Evolutionary conservation across 768 basidiomycete species (phyloP), one percentile per base, ranked within the genome.

Genomic region (Crepidotus variabilis): DNA sequence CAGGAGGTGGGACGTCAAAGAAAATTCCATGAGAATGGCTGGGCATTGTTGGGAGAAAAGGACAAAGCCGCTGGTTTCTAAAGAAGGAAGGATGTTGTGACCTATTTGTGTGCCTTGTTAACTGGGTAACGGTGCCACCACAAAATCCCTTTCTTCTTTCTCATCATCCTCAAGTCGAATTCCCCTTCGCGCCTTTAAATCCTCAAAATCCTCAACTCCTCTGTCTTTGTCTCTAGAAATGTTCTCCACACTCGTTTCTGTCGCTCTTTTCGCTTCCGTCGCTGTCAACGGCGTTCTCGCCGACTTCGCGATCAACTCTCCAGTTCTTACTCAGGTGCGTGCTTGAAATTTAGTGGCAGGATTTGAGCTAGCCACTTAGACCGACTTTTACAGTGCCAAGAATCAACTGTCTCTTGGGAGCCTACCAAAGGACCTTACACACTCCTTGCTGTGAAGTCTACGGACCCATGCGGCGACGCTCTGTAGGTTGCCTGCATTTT

Each of bases 211-310:
- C 62, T 64, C 61, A 60, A 55, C 64, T 60, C 65, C 55, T 59
- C 62, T 63, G 61, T 68, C 68, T 63, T 66, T 61, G 59, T 61
- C 60, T 61, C 59, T 63, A 71, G 80, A 70, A 72, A 92, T 92
- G 90, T 85, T 85, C 81, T 74, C 83, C 76, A 88, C 90, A 74
- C 72, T 92, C 88, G 51, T 90, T 89, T 79, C 80, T 58, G 68
- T 82, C 74, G 77, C 87, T 65, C 82, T 91, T 85, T 72, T 90
- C 75, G 71, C 79, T 66, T 67, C 75, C 62, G 73, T 85, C 69
- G 78, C 79, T 69, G 63, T 82, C 65, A 75, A 67, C 60, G 74
- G 73, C 66, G 84, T 75, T 54, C 62, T 79, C 53, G 85, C 88
- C 56, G 75, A 71, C 18, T 79, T 90, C 61, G 65, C 71, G 43